phyloP scores from a whole-genome alignment of 768 basidiomycete genomes.

The Boletus reticuloceps region DNA sequence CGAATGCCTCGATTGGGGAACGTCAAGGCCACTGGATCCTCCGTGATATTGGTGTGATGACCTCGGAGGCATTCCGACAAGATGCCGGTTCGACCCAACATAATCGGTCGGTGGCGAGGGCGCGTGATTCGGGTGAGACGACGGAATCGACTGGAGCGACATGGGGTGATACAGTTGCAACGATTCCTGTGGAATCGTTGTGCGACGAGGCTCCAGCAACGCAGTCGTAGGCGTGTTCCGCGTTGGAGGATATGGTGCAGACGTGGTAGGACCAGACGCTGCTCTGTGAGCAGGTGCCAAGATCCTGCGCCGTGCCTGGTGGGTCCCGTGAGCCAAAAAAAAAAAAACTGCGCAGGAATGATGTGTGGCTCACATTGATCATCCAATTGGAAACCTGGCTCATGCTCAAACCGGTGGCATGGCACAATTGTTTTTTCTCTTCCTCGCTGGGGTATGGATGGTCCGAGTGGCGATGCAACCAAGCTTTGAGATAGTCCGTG shows the following conservation, averaged over 20 bases:
- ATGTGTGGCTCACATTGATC: slow-evolving; percentile 72
- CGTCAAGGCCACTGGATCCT: slow-evolving; percentile 21
- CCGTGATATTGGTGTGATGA: slow-evolving; percentile 30
- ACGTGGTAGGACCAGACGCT: slow-evolving; percentile 74
- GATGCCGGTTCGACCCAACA: slow-evolving; percentile 41
- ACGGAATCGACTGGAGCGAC: slow-evolving; percentile 58
- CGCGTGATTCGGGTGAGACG: slow-evolving; percentile 32
- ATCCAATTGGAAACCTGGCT: slow-evolving; percentile 92
- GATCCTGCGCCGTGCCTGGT: slow-evolving; percentile 76
- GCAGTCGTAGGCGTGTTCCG: slow-evolving; percentile 23
- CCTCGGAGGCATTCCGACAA: slow-evolving; percentile 42
- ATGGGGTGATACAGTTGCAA: slow-evolving; percentile 78
- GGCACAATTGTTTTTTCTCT: slow-evolving; percentile 87
- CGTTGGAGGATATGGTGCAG: slow-evolving; percentile 63
- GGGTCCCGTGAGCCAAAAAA: slow-evolving; percentile 11
- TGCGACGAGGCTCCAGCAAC: slow-evolving; percentile 47
- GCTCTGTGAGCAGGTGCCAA: slow-evolving; percentile 79
- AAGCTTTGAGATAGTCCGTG: slow-evolving; percentile 84
- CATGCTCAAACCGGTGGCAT: slow-evolving; percentile 85
- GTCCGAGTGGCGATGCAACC: slow-evolving; percentile 85
- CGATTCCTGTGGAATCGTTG: slow-evolving; percentile 67
- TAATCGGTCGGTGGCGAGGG: slow-evolving; percentile 39
- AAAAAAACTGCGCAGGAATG: slow-evolving; percentile 1
- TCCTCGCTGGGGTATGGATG: slow-evolving; percentile 89
- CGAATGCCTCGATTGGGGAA: slow-evolving; percentile 35